Evolutionary conservation across 768 basidiomycete species (phyloP), one percentile per base, ranked within the genome.

Genomic region (Scleroderma citrinum): DNA sequence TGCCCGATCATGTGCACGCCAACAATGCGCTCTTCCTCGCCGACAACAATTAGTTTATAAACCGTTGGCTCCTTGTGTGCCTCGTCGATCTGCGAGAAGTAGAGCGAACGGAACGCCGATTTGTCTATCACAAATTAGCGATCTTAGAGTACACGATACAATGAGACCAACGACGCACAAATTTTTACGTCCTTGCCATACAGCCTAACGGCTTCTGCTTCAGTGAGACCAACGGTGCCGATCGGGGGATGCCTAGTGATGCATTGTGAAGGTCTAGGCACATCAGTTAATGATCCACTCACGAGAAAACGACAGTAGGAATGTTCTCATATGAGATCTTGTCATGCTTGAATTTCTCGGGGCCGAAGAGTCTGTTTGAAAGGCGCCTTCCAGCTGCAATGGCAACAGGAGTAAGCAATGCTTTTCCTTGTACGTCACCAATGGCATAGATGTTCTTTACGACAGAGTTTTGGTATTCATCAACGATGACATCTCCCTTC

Each of bases 221-320:
- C 94, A 7, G 95, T 96, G 56, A 97, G 74, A 44, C 96, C 96
- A 30, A 98, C 91, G 13, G 93, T 89, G 29, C 96, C 96, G 51
- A 96, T 90, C 12, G 95, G 83, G 0, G 95, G 96, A 67, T 98
- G 95, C 7, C 92, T 95, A 53, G 12, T 21, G n/a, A 24, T 16
- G 55, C 46, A 51, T 29, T 50, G 49, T 31, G 42, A 37, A 37
- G 24, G 31, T 36, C 43, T 36, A 40, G 51, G 8, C n/a, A 39
- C 45, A 21, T 54, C 34, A 43, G 14, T 24, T 29, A 29, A 29
- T 37, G 46, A 34, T 45, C 40, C 3, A 78, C 92, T 62, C 56
- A 94, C 92, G 95, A 91, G 73, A 98, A 98, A 48, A 98, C 92
- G 53, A 98, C 96, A 41, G 85, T 90, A 3, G 96, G 86, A 51